Conservation (phyloP, 1,284 basidiomycete species). For the Pseudozyma thailandica region DNA sequence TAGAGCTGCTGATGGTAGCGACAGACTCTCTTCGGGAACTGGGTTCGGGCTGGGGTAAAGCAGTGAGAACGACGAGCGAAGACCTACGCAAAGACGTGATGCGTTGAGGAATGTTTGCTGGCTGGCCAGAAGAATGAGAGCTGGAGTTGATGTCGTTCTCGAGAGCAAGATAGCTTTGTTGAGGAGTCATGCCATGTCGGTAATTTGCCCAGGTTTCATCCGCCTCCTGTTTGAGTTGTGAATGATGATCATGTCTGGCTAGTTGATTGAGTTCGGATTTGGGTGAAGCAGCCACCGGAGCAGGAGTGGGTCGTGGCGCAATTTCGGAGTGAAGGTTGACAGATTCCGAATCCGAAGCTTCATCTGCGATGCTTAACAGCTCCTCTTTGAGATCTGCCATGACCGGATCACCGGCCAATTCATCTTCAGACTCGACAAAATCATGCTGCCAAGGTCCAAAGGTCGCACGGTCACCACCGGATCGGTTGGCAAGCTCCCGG, state of each 20-base stretch:
- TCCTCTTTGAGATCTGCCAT: conserved; percentile 17
- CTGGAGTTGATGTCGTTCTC: neutral
- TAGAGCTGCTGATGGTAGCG: conserved; percentile 12
- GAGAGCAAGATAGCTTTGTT: conserved; percentile 2
- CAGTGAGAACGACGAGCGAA: conserved; percentile 14
- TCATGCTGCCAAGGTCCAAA: conserved; percentile 18
- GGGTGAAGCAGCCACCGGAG: neutral
- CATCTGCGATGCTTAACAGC: conserved; percentile 8
- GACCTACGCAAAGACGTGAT: conserved; percentile 29
- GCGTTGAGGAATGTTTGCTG: conserved; percentile 22
- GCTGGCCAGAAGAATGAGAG: neutral
- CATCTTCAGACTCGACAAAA: conserved; percentile 4
- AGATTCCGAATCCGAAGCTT: conserved; percentile 14
- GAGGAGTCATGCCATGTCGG: conserved; percentile 18
- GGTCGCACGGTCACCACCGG: conserved; percentile 14
- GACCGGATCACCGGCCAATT: neutral
- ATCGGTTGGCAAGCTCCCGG: conserved; percentile 6
- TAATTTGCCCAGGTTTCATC: conserved; percentile 31
- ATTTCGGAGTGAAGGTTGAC: neutral
- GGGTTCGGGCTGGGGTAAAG: conserved; percentile 7
- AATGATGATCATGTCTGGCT: conserved; percentile 4
- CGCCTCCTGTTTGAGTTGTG: conserved; percentile 39
- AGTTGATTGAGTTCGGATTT: neutral
- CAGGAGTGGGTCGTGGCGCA: neutral
- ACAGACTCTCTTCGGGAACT: neutral